Evolutionary conservation across 2,329 filamentous ascomycete genomes (phyloP), one percentile per base, ranked within the genome.

Genomic region (Pseudogymnoascus sp.): DNA sequence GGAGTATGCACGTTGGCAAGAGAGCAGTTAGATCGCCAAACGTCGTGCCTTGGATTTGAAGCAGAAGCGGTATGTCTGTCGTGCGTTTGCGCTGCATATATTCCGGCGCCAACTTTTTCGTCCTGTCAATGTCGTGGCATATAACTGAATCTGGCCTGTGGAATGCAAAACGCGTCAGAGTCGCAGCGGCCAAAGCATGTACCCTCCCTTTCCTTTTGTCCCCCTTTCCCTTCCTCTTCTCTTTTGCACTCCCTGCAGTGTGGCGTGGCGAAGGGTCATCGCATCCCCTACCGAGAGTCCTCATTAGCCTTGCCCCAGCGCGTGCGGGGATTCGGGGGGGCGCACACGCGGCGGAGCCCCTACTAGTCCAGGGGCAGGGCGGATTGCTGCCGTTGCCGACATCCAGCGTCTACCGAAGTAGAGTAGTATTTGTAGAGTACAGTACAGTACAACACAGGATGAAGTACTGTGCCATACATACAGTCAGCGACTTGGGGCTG

Each of bases 321-420:
- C 47, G 29, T 54, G 47, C 47, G 47, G 47, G 47, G 47, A 54
- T 54, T 54, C 47, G 29, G 47, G 47, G 47, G 47, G 47, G 26
- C 17, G 47, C 47, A 33, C 47, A 33, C 47, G 47, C 29, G 47
- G 47, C 47, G 47, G 7, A 33, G 26, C 47, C 47, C 47, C 47
- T 54, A 54, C 47, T 54, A 54, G 47, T 54, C 47, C 47, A 54
- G 47, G 47, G 47, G 47, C 26, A 54, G 47, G 44, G 13, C 47
- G n/a, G 26, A 33, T n/a, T 44, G 40, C 33, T 54, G 44, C 44
- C 44, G 47, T 54, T 54, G 26, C 44, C 44, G 44, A 54, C 47
- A 54, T 33, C 26, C 44, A 54, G 26, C 44, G 44, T n/a, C 26
- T 54, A 54, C 8, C 7, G 26, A 29, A 6, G 44, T 15, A 17